Evolutionary conservation across 2,329 filamentous ascomycete species (phyloP).

Genomic region (Alternaria gansuensis): DNA sequence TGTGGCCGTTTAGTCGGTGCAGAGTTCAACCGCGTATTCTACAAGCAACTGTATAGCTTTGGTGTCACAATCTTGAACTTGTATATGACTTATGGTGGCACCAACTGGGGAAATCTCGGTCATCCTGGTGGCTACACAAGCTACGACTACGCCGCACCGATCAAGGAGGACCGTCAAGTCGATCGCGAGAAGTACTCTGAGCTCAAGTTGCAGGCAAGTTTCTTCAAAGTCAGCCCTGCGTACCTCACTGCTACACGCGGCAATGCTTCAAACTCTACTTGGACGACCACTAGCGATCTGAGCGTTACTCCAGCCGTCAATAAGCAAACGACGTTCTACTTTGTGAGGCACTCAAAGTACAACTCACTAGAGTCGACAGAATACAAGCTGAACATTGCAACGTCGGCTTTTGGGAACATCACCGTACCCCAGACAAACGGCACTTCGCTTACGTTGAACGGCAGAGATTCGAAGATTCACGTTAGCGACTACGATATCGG

Average conservation of each 20-base stretch:
- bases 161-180: slow-evolving; percentile 74
- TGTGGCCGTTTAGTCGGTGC: slow-evolving; percentile 72
- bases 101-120: slow-evolving; percentile 77
- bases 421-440: slow-evolving; percentile 68
- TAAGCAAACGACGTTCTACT: slow-evolving; percentile 68
- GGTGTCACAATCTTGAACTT: slow-evolving; percentile 74
- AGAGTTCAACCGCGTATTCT: slow-evolving; percentile 81
- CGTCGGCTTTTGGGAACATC: slow-evolving; percentile 63
- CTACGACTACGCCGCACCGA: slow-evolving; percentile 70
- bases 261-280: slow-evolving; percentile 41
- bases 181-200: slow-evolving; percentile 80
- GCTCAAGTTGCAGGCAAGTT: slow-evolving; percentile 78
- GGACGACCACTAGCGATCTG: slow-evolving; percentile 58
- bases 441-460: slow-evolving; percentile 63
- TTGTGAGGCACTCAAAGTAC: slow-evolving; percentile 72
- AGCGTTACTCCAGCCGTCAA: slow-evolving; percentile 69
- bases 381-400: slow-evolving; percentile 71
- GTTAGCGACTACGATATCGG: slow-evolving; percentile 73
- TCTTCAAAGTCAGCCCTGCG: slow-evolving; percentile 74
- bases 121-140: slow-evolving; percentile 67
- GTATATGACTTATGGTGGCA: slow-evolving; percentile 83
- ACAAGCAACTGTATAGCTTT: slow-evolving; percentile 76
- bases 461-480: slow-evolving; percentile 73
- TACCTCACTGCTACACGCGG: slow-evolving; percentile 65
- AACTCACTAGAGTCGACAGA: slow-evolving; percentile 64